Percentiles rank a stretch among this genome's conserved stretches.
Conservation (phyloP, 1,284 basidiomycete genomes). For the Ceratobasidium sp. region DNA sequence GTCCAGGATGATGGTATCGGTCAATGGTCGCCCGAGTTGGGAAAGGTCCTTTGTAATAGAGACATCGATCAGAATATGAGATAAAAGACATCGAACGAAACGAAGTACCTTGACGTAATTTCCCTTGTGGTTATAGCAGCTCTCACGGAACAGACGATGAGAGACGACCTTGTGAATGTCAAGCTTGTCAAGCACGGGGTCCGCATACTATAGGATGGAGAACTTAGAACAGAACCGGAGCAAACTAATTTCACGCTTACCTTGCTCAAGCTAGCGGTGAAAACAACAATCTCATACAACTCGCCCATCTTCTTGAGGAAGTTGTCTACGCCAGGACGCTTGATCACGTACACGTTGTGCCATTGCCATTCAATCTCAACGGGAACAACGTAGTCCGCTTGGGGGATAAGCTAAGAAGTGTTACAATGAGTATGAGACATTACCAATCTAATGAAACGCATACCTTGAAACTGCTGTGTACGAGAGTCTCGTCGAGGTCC, state of each 20-base stretch:
- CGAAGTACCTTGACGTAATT: conserved; percentile 92
- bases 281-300: conserved; percentile 97
- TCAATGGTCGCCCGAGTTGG: conserved; percentile 90
- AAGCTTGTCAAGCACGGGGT: conserved; percentile 96
- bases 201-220: conserved; percentile 75
- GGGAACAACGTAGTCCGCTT: conserved; percentile 97
- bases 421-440: conserved; percentile 13
- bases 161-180: conserved; percentile 90
- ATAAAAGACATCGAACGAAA: conserved; percentile 38
- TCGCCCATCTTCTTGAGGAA: conserved; percentile 98
- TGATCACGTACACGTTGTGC: conserved; percentile 99
- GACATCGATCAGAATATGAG: conserved; percentile 35
- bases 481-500: conserved; percentile 93
- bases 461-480: conserved; percentile 93
- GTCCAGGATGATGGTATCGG: conserved; percentile 95
- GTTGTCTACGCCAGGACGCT: conserved; percentile 95
- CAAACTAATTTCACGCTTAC: conserved; percentile 53
- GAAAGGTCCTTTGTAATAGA: conserved; percentile 80
- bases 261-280: conserved; percentile 97
- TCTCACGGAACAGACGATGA: conserved; percentile 97
- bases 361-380: conserved; percentile 98
- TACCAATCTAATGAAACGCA: conserved; percentile 42
- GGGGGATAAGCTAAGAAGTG: conserved; percentile 77
- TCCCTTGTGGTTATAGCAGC: conserved; percentile 98
- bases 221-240: not conserved